A percentile compares a stretch with the other conserved stretches of the same genome.
These are phyloP conservation scores for Prunus mume DNA, from an alignment of 306 rosid genomes.

Conservation along the genomic window DNA sequence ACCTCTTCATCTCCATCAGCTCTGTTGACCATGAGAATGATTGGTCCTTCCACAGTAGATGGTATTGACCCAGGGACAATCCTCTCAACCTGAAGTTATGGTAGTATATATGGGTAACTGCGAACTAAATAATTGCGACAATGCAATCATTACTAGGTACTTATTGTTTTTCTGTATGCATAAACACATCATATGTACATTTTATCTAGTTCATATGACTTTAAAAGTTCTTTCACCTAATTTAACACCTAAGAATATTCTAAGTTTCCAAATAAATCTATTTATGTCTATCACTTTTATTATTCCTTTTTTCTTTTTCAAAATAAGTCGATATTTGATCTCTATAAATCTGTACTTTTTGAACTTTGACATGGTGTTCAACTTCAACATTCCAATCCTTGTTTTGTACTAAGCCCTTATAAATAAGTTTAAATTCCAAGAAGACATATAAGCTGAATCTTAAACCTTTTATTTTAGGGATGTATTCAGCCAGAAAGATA, in stretches of 20 bases:
- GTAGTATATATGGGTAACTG: constrained; percentile 12
- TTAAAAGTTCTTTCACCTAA: not conserved
- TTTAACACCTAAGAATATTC: not conserved
- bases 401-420: not conserved
- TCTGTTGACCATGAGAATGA: constrained; percentile 70
- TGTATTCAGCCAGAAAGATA: not conserved
- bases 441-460: not conserved
- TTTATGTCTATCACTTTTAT: too few relatives aligned
- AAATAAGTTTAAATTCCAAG: not conserved
- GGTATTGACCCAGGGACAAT: constrained; percentile 85
- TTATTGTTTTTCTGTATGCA: not conserved
- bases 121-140: not conserved
- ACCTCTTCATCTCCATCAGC: constrained; percentile 99
- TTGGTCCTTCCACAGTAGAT: constrained; percentile 64
- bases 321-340: not conserved
- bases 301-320: not conserved
- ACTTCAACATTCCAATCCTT: not conserved
- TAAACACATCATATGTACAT: not conserved
- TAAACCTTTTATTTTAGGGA: too few relatives aligned
- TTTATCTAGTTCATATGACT: not conserved
- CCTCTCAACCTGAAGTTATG: constrained; percentile 71
- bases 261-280: not conserved
- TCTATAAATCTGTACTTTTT: not conserved
- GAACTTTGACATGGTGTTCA: not conserved
- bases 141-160: not conserved